These are phyloP conservation scores for Linanthus parryae DNA, from an alignment of 148 eudicot species.

Conservation along the genomic window DNA sequence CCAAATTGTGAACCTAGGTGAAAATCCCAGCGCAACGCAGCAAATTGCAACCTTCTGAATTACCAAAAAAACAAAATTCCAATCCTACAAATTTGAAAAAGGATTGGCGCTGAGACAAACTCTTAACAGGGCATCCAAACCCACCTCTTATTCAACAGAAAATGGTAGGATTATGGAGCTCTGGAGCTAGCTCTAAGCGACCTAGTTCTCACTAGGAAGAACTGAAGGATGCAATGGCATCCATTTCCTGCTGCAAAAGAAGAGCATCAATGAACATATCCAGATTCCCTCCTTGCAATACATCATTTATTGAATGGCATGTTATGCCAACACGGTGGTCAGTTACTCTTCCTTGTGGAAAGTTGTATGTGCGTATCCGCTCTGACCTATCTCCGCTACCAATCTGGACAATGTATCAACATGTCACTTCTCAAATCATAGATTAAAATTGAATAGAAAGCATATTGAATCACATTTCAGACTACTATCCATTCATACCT, in stretches of 20 bases:
- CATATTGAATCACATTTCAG: not conserved
- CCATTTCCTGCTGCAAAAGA: constrained; percentile 80
- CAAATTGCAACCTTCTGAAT: not conserved
- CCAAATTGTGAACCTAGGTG: too few species aligned
- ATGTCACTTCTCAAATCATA: too few species aligned
- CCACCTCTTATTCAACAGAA: too few species aligned
- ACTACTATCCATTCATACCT: constrained; percentile 49
- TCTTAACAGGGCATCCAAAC: not conserved
- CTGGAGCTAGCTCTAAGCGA: too few species aligned
- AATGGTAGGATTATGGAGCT: too few species aligned
- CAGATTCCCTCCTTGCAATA: constrained; percentile 76
- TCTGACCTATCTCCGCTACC: constrained; percentile 98
- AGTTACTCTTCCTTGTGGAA: constrained; percentile 95
- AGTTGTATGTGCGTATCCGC: constrained; percentile 96
- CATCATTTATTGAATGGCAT: constrained; percentile 60
- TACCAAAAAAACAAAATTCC: not conserved
- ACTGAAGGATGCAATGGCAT: constrained; percentile 73
- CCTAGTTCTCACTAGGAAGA: constrained; percentile 16
- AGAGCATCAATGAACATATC: constrained; percentile 77
- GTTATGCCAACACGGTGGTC: constrained; percentile 96
- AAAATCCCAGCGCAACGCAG: too few species aligned
- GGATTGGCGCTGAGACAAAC: not conserved
- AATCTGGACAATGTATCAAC: too few species aligned
- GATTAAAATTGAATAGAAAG: too few species aligned
- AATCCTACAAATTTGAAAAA: not conserved